Percentiles rank a stretch among this genome's conserved stretches.
These are phyloP conservation scores for Leptographium lundbergii DNA, from an alignment of 2,329 filamentous ascomycete genomes.

Conservation along the genomic window DNA sequence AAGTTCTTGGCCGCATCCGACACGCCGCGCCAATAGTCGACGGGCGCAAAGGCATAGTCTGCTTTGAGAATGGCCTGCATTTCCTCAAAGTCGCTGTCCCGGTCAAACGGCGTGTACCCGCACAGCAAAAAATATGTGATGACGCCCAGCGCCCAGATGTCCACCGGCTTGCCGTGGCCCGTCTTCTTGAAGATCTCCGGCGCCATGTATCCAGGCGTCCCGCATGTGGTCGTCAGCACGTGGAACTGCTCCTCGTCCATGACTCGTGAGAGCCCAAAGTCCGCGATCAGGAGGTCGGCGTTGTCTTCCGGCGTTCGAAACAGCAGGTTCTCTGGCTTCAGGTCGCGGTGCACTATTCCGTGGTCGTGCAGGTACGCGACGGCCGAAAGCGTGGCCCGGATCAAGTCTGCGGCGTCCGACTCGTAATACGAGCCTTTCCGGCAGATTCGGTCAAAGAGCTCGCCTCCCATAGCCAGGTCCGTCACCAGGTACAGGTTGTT, in stretches of 20 bases:
- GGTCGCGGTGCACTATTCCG: constrained; percentile 92
- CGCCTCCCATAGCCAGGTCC: constrained; percentile 87
- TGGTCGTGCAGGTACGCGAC: constrained; percentile 98
- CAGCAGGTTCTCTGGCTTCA: constrained; percentile 94
- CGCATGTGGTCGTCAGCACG: constrained; percentile 92
- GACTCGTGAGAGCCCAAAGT: constrained; percentile 90
- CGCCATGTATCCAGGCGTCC: constrained; percentile 97
- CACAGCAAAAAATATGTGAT: constrained; percentile 98
- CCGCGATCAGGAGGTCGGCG: constrained; percentile 88
- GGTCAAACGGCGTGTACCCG: constrained; percentile 95
- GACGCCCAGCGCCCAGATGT: constrained; percentile 96
- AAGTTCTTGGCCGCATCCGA: constrained; percentile 80
- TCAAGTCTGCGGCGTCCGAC: constrained; percentile 87
- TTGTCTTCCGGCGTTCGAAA: constrained; percentile 98
- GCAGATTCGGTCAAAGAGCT: constrained; percentile 97
- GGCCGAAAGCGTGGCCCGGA: constrained; percentile 89
- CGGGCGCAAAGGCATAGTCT: constrained; percentile 88
- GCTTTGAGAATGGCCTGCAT: constrained; percentile 98
- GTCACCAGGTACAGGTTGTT: constrained; percentile 98
- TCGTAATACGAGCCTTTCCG: constrained; percentile 98
- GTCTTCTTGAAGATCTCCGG: constrained; percentile 99
- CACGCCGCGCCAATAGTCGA: constrained; percentile 94
- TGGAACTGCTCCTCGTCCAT: constrained; percentile 99
- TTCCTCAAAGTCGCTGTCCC: constrained; percentile 94
- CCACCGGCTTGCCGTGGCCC: constrained; percentile 93